These are phyloP conservation scores for Afroboletus lepidellus DNA, from an alignment of 1,284 basidiomycete species.

Conservation along the genomic window DNA sequence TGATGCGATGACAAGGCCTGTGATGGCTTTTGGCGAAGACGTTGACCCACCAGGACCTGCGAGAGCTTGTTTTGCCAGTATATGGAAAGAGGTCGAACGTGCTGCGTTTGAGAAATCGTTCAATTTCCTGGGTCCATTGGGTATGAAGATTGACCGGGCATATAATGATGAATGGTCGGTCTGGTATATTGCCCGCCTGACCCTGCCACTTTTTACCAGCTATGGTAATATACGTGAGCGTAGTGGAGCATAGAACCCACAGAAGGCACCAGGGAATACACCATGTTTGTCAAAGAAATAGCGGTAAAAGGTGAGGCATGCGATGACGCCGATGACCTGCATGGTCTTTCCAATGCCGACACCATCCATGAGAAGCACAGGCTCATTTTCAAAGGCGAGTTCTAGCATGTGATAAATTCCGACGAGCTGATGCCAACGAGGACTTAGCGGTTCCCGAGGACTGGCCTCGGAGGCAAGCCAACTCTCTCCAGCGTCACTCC, in stretches of 20 bases:
- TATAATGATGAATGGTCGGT: constrained; percentile 3
- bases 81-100: constrained; percentile 4
- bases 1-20: not conserved
- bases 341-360: not conserved
- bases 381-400: not conserved
- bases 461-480: not conserved
- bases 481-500: not conserved
- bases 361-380: not conserved
- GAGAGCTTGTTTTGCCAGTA: not conserved
- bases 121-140: constrained; percentile 4
- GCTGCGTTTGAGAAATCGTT: not conserved
- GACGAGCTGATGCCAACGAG: not conserved
- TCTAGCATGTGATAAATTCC: not conserved
- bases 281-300: not conserved
- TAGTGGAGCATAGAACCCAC: not conserved
- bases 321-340: not conserved
- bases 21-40: not conserved
- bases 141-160: constrained; percentile 3
- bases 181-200: not conserved
- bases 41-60: not conserved
- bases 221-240: not conserved
- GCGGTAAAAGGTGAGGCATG: not conserved
- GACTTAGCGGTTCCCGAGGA: not conserved
- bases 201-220: not conserved
- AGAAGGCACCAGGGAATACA: not conserved